A percentile compares a stretch with the other conserved stretches of the same genome.
Evolutionary conservation across 352 stramenopile species (phyloP).

Genomic region (Globisporangium spinosum): DNA sequence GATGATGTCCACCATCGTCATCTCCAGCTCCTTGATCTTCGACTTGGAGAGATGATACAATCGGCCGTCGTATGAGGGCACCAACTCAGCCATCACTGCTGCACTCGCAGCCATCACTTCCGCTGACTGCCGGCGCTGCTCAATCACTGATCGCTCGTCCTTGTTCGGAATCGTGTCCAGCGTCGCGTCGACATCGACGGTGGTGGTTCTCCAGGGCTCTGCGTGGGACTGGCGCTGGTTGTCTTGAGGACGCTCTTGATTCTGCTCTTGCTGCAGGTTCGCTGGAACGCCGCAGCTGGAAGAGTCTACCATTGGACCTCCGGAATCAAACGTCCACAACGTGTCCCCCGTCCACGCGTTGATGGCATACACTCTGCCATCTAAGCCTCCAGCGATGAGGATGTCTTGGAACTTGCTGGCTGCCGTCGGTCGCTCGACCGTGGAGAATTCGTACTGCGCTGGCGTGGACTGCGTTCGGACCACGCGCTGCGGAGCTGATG

Average conservation of each 20-base stretch:
- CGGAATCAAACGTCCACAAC: slow-evolving; percentile 81
- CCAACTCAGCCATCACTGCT: slow-evolving; percentile 50
- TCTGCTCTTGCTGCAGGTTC: slow-evolving; percentile 11
- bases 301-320: slow-evolving; percentile 76
- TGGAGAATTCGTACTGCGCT: slow-evolving; percentile 9
- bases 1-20: slow-evolving; percentile 77
- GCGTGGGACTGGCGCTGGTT: background rate
- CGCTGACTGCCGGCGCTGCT: slow-evolving; percentile 20
- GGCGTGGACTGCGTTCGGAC: slow-evolving; percentile 8
- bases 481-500: background rate
- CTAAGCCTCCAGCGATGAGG: slow-evolving; percentile 65
- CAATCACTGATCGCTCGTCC: slow-evolving; percentile 29
- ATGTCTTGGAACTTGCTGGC: slow-evolving; percentile 32
- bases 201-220: slow-evolving; percentile 7
- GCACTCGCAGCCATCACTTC: slow-evolving; percentile 28
- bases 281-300: slow-evolving; percentile 32
- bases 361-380: slow-evolving; percentile 72
- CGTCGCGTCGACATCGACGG: slow-evolving; percentile 29
- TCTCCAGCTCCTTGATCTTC: slow-evolving; percentile 62
- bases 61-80: slow-evolving; percentile 73
- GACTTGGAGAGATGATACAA: slow-evolving; percentile 70
- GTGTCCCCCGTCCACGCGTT: slow-evolving; percentile 77
- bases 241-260: slow-evolving; percentile 6
- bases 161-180: slow-evolving; percentile 15
- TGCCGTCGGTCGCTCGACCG: background rate